Evolutionary conservation across 1,284 basidiomycete species (phyloP), one percentile per base, ranked within the genome.

Genomic region (Sanghuangporus baumii): DNA sequence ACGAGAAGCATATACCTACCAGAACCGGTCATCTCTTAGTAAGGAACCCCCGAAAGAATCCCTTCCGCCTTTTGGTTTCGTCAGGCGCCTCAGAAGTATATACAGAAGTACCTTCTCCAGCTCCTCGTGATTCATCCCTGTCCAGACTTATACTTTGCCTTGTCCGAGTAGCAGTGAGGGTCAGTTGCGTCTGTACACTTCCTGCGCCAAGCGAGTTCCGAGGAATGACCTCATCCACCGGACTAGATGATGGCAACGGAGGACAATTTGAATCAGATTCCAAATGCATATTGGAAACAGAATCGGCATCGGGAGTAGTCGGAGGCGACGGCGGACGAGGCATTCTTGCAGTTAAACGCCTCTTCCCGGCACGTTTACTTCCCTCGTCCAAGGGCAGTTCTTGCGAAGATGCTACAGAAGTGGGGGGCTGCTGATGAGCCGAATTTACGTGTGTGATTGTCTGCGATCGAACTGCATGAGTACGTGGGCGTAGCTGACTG

Each of bases 401-500:
- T n/a, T 56, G 54, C 4, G 62, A 36, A 7, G 48, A 46, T 12
- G 37, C 62, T 12, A 52, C 54, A 31, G 56, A 59, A 16, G 47
- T 50, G 52, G 20, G 47, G 16, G 43, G 37, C 34, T 60, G 59
- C 11, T 55, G 55, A 43, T 64, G 46, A 11, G 51, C 61, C 56
- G 55, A 63, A 56, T 62, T 66, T 23, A 65, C 62, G 55, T 67
- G 51, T 52, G 69, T 61, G 69, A 73, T 50, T 67, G 68, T 43
- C 67, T 71, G 61, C 52, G 71, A 70, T 57, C 71, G 73, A 47
- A 73, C 73, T 8, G 73, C 70, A n/a, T 76, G 74, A 26, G 79
- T 66, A 48, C 74, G 75, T 0, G 76, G 72, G 16, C 58, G 58
- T n/a, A 87, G 74, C 66, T 84, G 80, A 68, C 79, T 85, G 61